Percentiles rank a stretch among this genome's conserved stretches.
These are phyloP conservation scores for Diaporthe citriasiana DNA, from an alignment of 2,329 filamentous ascomycete species.

Conservation along the genomic window DNA sequence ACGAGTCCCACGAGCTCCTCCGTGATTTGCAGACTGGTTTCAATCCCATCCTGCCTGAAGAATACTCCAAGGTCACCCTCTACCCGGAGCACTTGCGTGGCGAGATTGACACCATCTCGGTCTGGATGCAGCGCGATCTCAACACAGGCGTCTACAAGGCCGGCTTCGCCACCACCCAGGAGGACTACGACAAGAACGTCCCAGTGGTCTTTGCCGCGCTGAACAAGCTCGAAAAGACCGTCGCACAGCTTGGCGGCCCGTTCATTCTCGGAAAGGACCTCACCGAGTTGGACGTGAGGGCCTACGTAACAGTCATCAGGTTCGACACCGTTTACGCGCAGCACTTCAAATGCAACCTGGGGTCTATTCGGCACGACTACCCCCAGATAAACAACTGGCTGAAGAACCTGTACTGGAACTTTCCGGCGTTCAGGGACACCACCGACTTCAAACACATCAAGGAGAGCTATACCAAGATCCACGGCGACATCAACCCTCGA, in stretches of 20 bases:
- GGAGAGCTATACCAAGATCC: conserved; percentile 73
- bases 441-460: conserved; percentile 78
- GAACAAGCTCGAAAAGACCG: conserved; percentile 68
- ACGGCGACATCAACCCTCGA: conserved; percentile 70
- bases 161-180: conserved; percentile 70
- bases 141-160: conserved; percentile 74
- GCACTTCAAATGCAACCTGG: conserved; percentile 77
- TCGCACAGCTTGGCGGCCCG: conserved; percentile 57
- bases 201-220: conserved; percentile 70
- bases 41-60: conserved; percentile 60
- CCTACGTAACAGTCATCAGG: conserved; percentile 70
- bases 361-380: conserved; percentile 71
- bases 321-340: conserved; percentile 74
- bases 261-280: conserved; percentile 68
- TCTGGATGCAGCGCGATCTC: conserved; percentile 69
- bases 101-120: conserved; percentile 65
- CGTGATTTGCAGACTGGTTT: conserved; percentile 71
- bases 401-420: conserved; percentile 70
- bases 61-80: conserved; percentile 60
- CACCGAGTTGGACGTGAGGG: conserved; percentile 72
- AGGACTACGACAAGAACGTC: conserved; percentile 67
- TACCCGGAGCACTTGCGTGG: conserved; percentile 64
- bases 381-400: conserved; percentile 73
- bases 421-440: conserved; percentile 67
- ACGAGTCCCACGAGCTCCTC: conserved; percentile 71